A percentile compares a stretch with the other conserved stretches of the same genome.
phyloP scores from a whole-genome alignment of 2,329 filamentous ascomycete species.

The Curvularia spicifera region DNA sequence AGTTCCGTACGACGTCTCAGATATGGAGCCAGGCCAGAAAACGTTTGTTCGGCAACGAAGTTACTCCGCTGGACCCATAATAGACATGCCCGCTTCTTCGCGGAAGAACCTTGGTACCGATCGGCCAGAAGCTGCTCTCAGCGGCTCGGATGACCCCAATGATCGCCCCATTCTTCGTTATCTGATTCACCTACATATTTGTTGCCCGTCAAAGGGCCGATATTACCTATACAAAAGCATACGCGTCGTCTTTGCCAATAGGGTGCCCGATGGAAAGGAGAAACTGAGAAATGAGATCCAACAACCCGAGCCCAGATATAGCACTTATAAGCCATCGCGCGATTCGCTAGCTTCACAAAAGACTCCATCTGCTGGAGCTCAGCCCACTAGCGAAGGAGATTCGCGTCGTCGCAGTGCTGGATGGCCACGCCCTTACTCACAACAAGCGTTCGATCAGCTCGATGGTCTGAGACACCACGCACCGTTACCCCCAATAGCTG shows the following conservation, averaged over 20 bases:
- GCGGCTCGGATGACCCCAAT: conserved; percentile 57
- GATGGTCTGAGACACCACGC: conserved; percentile 34
- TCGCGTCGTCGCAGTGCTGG: conserved; percentile 43
- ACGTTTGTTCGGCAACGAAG: conserved; percentile 95
- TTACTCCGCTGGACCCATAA: conserved; percentile 85
- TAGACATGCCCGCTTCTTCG: conserved; percentile 68
- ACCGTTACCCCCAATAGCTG: conserved; percentile 41
- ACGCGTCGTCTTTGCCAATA: conserved; percentile 93
- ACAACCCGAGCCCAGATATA: conserved; percentile 84
- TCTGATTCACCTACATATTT: conserved; percentile 91
- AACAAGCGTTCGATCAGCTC: conserved; percentile 37
- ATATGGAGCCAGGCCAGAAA: conserved; percentile 93
- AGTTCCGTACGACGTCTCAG: conserved; percentile 87
- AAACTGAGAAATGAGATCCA: conserved; percentile 89
- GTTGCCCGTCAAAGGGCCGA: conserved; percentile 79
- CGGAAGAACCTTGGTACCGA: conserved; percentile 59
- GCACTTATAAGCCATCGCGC: conserved; percentile 74
- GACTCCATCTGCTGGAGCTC: conserved; percentile 27
- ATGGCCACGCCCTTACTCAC: conserved; percentile 36
- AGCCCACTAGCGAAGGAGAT: conserved; percentile 36
- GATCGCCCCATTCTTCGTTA: conserved; percentile 83
- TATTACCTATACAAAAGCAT: conserved; percentile 92
- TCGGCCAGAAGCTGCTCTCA: conserved; percentile 60
- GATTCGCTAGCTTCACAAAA: conserved; percentile 45
- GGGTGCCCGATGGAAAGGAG: conserved; percentile 94